phyloP scores from a whole-genome alignment of 2,329 filamentous ascomycete species.

The Byssochlamys sp. region DNA sequence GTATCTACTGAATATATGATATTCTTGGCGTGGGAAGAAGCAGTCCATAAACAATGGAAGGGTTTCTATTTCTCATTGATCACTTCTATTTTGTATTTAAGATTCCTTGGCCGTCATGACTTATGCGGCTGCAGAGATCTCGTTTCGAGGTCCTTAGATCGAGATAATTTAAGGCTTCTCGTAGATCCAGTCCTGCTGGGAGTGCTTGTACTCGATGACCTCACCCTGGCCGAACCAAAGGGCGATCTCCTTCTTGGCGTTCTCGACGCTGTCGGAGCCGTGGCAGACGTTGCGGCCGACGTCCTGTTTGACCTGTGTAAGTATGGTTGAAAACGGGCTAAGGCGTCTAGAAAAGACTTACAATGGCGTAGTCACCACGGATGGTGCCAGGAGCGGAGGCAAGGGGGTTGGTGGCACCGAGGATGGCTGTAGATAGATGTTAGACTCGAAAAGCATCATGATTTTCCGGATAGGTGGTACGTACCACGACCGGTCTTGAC shows the following conservation, averaged over 20 bases:
- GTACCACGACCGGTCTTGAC: constrained; percentile 94
- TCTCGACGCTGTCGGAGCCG: constrained; percentile 97
- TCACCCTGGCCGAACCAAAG: constrained; percentile 94
- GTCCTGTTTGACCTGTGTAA: constrained; percentile 36
- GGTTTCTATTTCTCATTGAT: background rate
- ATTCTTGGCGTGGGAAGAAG: background rate
- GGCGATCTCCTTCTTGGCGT: constrained; percentile 97
- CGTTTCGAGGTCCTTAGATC: constrained; percentile 1
- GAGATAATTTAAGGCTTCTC: constrained; percentile 58
- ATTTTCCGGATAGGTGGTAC: constrained; percentile 24
- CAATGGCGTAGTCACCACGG: constrained; percentile 82
- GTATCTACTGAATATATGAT: background rate
- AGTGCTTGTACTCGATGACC: constrained; percentile 71
- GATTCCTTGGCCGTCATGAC: background rate
- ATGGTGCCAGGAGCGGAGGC: constrained; percentile 94
- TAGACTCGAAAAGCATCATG: background rate
- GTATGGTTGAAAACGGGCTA: background rate
- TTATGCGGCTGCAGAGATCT: background rate
- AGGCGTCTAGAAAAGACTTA: constrained; percentile 21
- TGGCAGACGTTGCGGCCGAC: constrained; percentile 99
- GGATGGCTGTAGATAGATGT: constrained; percentile 52
- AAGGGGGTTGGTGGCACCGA: constrained; percentile 97
- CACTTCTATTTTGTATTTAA: background rate
- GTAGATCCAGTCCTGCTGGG: constrained; percentile 90
- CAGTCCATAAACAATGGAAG: background rate